Evolutionary conservation across 2,329 filamentous ascomycete genomes (phyloP).

Genomic region (Cladophialophora yegresii): DNA sequence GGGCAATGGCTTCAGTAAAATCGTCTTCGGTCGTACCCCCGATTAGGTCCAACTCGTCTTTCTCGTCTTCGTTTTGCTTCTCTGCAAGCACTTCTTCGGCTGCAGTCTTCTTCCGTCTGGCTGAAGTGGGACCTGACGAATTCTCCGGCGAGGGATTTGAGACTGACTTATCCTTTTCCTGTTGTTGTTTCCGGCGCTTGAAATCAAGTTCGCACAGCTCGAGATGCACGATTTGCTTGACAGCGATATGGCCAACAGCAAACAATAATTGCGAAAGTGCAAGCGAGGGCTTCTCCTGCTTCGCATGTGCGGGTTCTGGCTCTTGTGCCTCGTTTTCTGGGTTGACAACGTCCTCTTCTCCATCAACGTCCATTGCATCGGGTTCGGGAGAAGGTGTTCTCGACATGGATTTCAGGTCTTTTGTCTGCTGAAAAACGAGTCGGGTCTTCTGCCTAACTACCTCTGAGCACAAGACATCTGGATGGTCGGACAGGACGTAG

Average conservation of each 20-base stretch:
- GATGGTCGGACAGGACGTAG: conserved; percentile 89
- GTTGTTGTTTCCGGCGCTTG: conserved; percentile 90
- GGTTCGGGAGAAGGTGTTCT: conserved; percentile 39
- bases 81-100: conserved; percentile 44
- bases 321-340: conserved; percentile 28
- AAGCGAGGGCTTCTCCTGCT: conserved; percentile 67
- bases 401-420: conserved; percentile 41
- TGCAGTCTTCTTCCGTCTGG: conserved; percentile 52
- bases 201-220: conserved; percentile 98
- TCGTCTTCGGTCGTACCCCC: conserved; percentile 94
- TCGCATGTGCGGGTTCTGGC: conserved; percentile 43
- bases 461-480: conserved; percentile 88
- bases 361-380: conserved; percentile 41
- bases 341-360: conserved; percentile 22
- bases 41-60: conserved; percentile 92
- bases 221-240: conserved; percentile 98
- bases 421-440: conserved; percentile 69
- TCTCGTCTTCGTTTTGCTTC: conserved; percentile 62
- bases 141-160: conserved; percentile 38
- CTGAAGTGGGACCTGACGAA: conserved; percentile 44
- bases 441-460: conserved; percentile 85
- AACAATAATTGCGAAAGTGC: conserved; percentile 89
- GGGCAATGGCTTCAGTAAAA: conserved; percentile 81
- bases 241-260: conserved; percentile 91
- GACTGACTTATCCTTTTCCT: conserved; percentile 66